Base-by-base conservation (phyloP, 208 protist genomes). In the Leishmania gerbilli region DNA sequence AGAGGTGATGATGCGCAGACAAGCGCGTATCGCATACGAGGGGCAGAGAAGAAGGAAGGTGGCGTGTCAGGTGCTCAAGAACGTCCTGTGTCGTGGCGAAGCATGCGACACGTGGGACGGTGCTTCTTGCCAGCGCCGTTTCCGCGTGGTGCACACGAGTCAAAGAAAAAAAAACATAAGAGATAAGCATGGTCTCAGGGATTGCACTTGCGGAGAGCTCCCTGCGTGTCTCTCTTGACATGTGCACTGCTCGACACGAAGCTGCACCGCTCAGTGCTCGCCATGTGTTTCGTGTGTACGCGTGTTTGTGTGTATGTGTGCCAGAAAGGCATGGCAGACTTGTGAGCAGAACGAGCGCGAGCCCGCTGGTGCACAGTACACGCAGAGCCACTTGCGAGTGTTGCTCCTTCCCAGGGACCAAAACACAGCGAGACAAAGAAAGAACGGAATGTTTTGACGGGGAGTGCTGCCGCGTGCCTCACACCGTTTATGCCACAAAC, bases 401-500 rank as follows among this genome's bases (percentile, higher is more conserved):
- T 40, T 4, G 11, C 3, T 13, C 7, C 60, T 21, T 15, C 7
- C 17, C 0, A 67, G n/a, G 13, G 11, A 6, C n/a, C 11, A n/a
- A 37, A 67, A 19, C 24, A 67, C 9, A 67, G n/a, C 17, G 11
- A 31, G 0, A 34, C 11, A 8, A 27, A 65, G 60, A 65, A n/a
- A 67, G 19, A 24, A 11, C 13, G 64, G 15, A 4, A 37, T 37
- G n/a, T n/a, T 31, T 6, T 45, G 6, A 27, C n/a, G 3, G 24
- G 13, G 7, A 37, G 64, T 1, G 37, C 5, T 24, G 4, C 40
- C 1, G 67, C 42, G 31, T 15, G 11, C 21, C 67, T 71, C 58
- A 78, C 21, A n/a, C n/a, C 11, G 11, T 1, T 13, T 9, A 11
- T 11, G 34, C 27, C 47, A 56, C 77, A 82, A 93, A 95, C 0